Base-by-base conservation (phyloP, 164 flowering plant species). In the Magnolia officinalis region DNA sequence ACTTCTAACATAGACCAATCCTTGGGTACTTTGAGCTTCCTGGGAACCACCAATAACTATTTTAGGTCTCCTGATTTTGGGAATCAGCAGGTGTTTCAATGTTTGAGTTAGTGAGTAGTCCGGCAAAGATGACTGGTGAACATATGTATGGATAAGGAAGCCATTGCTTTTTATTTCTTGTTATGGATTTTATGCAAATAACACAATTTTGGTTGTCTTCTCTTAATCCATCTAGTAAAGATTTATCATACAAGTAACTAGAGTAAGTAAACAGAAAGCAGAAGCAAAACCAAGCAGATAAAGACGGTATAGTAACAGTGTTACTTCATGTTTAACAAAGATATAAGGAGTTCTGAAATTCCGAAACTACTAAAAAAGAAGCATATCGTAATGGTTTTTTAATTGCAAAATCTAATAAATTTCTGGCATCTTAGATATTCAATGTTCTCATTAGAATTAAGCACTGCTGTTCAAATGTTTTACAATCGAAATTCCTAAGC, bases 121-220 rank as follows among this genome's bases (percentile, higher is more conserved):
- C 91, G 31, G 94, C 99, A 80, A 93, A 96, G 86, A 90, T 96
- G 82, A 86, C 83, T 64, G 99, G 97, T 72, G 99, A 93, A 55
- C 99, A 96, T 96, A 92, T 85, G 94, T 93, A 77, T 97, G 37
- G 37, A 31, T 1, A 78, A 85, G 87, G 18, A 29, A 24, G 26
- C n/a, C 68, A n/a, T 50, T 16, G 63, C 63, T 1, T 71, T 71
- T n/a, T 71, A 64, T 63, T 8, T 63, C 18, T 5, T 63, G 21
- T 63, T 4, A 4, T 21, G 18, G 24, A 63, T 18, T 19, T 65
- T 65, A 23, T 65, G 37, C 68, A 20, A 23, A 14, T 18, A 14
- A 29, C 13, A 14, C n/a, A 2, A 24, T 67, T 31, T 26, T 29
- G 45, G 13, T 20, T 67, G 14, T 26, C 16, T 67, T 29, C 18